Evolutionary conservation across 148 eudicot species (phyloP), one percentile per base, ranked within the genome.

Genomic region (Rhododendron williamsianum): DNA sequence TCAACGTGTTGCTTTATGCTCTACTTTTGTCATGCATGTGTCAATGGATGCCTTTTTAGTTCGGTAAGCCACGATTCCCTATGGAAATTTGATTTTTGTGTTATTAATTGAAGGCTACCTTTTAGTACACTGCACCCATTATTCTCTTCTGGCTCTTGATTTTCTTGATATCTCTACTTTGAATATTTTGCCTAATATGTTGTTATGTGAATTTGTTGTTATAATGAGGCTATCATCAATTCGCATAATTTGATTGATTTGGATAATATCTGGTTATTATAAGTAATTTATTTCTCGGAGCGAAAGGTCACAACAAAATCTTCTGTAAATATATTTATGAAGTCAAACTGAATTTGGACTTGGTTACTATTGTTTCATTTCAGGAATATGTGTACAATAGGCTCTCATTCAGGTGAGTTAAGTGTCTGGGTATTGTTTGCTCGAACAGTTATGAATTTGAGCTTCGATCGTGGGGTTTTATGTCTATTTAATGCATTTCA

Each of bases 361-460:
- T 11, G 5, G 35, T 27, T 30, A 30, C 13, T 38, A 36, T 78
- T 85, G 73, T 6, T 25, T 82, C 11, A 84, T 88, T 93, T 87
- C 97, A 95, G 98, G 98, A 95, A 89, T 95, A 95, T 89, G 98
- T 95, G 74, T 95, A 95, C 91, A 95, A 95, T 87, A 90, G 96
- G 86, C 98, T 95, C 78, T 83, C 93, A 80, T 95, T 95, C 91
- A 95, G 98, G 98, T 95, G 45, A 72, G 84, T 80, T 73, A 25
- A 82, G 67, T 18, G 6, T 60, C 25, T 83, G 89, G 65, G 81
- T 38, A 76, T 38, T 83, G 67, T 41, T 65, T 21, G 13, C 36
- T 76, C 9, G 9, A 73, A 10, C 60, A 73, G n/a, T 83, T 27
- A 33, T 49, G 5, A 15, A 19, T 69, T 27, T 63, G 10, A 74